phyloP scores from a whole-genome alignment of 148 eudicot species.

The Camellia lanceoleosa region DNA sequence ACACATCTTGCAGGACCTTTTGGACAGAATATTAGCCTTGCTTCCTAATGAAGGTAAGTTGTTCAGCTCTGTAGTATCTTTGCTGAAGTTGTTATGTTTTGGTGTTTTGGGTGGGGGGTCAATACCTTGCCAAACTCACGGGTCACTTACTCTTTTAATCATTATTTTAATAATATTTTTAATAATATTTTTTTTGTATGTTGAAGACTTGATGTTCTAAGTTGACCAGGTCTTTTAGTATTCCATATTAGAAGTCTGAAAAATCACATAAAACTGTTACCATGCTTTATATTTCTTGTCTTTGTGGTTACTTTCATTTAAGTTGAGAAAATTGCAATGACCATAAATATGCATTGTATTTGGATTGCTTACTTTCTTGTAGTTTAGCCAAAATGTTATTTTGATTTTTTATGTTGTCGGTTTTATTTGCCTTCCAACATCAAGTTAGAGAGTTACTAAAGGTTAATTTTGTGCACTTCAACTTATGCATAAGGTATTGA shows the following conservation, averaged over 20 bases:
- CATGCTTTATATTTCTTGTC: background rate
- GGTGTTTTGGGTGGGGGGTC: background rate
- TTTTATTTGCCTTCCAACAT: no score
- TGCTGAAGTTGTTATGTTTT: background rate
- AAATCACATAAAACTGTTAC: background rate
- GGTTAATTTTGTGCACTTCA: no score
- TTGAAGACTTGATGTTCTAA: no score
- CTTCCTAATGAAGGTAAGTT: conserved; percentile 75
- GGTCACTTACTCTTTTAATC: no score
- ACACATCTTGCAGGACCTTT: conserved; percentile 58
- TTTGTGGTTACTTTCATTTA: background rate
- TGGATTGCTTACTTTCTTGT: background rate
- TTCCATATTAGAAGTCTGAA: background rate
- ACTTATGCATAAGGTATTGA: no score
- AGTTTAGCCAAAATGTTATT: no score
- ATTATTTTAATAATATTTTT: no score
- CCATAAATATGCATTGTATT: background rate
- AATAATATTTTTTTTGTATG: no score
- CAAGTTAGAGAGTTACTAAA: no score
- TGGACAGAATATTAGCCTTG: conserved; percentile 65
- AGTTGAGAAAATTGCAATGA: background rate
- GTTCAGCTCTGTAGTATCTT: conserved; percentile 2
- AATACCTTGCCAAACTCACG: no score
- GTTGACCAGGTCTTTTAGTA: no score
- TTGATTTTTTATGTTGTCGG: no score